These are phyloP conservation scores for Rhodotorula diobovata DNA, from an alignment of 768 basidiomycete genomes.

Conservation along the genomic window DNA sequence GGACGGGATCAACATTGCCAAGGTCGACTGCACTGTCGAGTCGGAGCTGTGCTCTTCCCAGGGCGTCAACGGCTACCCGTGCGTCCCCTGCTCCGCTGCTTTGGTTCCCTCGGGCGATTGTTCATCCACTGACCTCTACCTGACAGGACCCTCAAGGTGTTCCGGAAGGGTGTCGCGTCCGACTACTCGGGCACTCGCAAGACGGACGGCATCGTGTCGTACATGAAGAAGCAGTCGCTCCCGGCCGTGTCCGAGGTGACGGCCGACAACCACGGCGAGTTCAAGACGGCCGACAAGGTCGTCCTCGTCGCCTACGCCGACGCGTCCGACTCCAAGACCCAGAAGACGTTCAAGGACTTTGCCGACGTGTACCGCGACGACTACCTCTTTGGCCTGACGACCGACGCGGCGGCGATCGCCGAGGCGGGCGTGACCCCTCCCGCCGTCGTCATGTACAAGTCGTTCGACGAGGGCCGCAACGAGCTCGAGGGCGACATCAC, in stretches of 20 bases:
- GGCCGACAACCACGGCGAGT: constrained; percentile 69
- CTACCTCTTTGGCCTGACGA: constrained; percentile 82
- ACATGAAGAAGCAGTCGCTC: constrained; percentile 62
- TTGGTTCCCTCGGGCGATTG: not conserved
- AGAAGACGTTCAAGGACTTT: constrained; percentile 61
- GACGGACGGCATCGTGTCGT: constrained; percentile 72
- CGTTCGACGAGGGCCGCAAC: constrained; percentile 73
- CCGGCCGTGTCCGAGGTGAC: constrained; percentile 86
- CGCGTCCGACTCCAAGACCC: constrained; percentile 55
- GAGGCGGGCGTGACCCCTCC: constrained; percentile 72
- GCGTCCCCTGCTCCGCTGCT: constrained; percentile 49
- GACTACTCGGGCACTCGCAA: constrained; percentile 88
- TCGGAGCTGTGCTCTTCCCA: constrained; percentile 83
- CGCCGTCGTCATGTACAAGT: constrained; percentile 83
- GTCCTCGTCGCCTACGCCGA: constrained; percentile 81
- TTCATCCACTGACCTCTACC: not conserved
- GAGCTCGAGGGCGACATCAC: constrained; percentile 43
- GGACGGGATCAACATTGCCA: constrained; percentile 82
- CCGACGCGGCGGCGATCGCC: constrained; percentile 57
- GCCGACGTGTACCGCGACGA: constrained; percentile 87
- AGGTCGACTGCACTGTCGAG: constrained; percentile 95
- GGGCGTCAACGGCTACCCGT: constrained; percentile 93
- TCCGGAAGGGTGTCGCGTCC: constrained; percentile 69
- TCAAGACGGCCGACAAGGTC: constrained; percentile 81
- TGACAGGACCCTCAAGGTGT: constrained; percentile 78